These are phyloP conservation scores for Suhomyces panamericanus DNA, from an alignment of 1,139 yeast species.

Conservation along the genomic window DNA sequence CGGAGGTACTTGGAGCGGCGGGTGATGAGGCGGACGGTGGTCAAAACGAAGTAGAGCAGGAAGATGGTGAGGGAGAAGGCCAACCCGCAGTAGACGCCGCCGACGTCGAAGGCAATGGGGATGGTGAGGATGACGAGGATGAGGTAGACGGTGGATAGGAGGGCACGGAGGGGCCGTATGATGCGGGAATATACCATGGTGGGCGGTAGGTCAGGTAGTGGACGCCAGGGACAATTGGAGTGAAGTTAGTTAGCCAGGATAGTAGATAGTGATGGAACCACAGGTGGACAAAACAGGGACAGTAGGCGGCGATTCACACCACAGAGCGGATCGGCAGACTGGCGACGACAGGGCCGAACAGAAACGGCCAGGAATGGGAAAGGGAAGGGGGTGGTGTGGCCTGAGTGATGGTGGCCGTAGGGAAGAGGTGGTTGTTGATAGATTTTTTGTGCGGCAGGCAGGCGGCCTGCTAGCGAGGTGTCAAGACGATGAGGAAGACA, in stretches of 20 bases:
- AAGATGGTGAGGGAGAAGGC: slow-evolving; percentile 80
- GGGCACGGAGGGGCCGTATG: slow-evolving; percentile 22
- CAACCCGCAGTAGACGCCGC: slow-evolving; percentile 87
- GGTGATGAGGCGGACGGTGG: slow-evolving; percentile 65
- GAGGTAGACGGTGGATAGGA: slow-evolving; percentile 60
- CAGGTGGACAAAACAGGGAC: not conserved
- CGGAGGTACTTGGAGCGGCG: slow-evolving; percentile 49
- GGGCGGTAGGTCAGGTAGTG: no score
- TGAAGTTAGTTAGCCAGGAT: no score
- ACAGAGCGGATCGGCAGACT: not conserved
- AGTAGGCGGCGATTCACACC: not conserved
- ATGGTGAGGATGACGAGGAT: slow-evolving; percentile 75
- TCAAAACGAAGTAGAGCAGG: slow-evolving; percentile 64
- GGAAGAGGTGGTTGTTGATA: slow-evolving; percentile 2
- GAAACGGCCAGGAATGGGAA: not conserved
- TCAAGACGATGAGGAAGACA: no score
- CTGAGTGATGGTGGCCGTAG: not conserved
- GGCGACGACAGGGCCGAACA: not conserved
- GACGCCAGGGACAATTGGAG: no score
- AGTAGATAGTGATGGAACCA: no score
- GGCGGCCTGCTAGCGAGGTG: not conserved
- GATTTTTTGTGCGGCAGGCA: slow-evolving; percentile 4
- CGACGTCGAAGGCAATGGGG: slow-evolving; percentile 93
- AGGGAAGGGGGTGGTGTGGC: not conserved
- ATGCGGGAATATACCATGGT: slow-evolving; percentile 1